Base-by-base conservation (phyloP, 192 early-diverging fungal genomes). In the Geranomyces variabilis region DNA sequence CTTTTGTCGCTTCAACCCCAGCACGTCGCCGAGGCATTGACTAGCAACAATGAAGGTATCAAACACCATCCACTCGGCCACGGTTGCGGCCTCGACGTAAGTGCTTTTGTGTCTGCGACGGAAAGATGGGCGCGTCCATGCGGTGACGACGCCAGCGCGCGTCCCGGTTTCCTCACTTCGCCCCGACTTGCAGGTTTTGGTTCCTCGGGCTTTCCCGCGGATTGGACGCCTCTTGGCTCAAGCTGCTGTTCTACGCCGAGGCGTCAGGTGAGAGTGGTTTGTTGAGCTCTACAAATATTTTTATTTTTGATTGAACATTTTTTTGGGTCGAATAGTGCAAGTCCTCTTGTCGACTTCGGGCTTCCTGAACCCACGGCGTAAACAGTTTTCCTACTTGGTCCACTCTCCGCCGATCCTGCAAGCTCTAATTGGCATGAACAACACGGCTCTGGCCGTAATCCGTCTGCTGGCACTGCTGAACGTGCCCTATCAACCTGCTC, bases 341-440 rank as follows among this genome's bases (percentile, higher is more conserved):
- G 47, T 49, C 26, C 17, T 68, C 8, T 48, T 68, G 0, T 22
- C 66, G 6, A 30, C 48, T 33, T 68, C 66, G 6, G 66, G 66
- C 22, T 29, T 68, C 7, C 33, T 55, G 9, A 24, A 68, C 49
- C 47, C 31, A 13, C 17, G 17, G 13, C 53, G 58, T 8, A 19
- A 28, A 19, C 9, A 31, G 29, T 60, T 60, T 34, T 60, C 58
- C 29, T 60, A 60, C 17, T 28, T 60, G 21, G 17, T 28, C 29
- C 58, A 60, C 58, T 19, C 17, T 4, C 58, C 58, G 21, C 7
- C 28, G 5, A 29, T 29, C 58, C 15, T 56, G 49, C 15, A 22
- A 0, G 43, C 26, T 19, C 64, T 66, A 12, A 19, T 66, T 30
- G 45, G 33, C 64, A 26, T 66, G 21, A 41, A n/a, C 64, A 41